These are phyloP conservation scores for Phanerochaete sordida DNA, from an alignment of 768 basidiomycete species.

Conservation along the genomic window DNA sequence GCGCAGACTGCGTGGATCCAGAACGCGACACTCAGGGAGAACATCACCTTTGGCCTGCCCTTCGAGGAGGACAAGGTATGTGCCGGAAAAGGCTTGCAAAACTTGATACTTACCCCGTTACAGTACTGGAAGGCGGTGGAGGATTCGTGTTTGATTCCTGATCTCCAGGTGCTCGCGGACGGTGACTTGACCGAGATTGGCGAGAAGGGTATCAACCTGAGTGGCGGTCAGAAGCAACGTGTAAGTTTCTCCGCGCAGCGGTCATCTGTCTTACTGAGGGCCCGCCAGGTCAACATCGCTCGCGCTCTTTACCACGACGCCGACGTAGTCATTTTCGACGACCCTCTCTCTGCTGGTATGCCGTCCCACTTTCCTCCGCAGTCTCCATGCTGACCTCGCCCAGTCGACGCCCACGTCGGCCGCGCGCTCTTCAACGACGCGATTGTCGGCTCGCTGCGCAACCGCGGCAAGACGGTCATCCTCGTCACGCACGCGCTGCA, in stretches of 20 bases:
- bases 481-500: slow-evolving; percentile 56
- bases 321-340: slow-evolving; percentile 60
- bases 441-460: slow-evolving; percentile 46
- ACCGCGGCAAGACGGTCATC: slow-evolving; percentile 46
- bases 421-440: slow-evolving; percentile 64
- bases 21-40: slow-evolving; percentile 63
- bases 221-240: slow-evolving; percentile 65
- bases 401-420: slow-evolving; percentile 75
- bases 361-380: neutral
- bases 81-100: too few species aligned
- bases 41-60: slow-evolving; percentile 62
- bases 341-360: slow-evolving; percentile 60
- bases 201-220: slow-evolving; percentile 65
- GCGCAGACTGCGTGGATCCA: slow-evolving; percentile 79
- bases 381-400: neutral
- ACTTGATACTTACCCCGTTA: too few species aligned
- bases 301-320: slow-evolving; percentile 64
- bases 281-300: slow-evolving; percentile 60
- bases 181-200: slow-evolving; percentile 78
- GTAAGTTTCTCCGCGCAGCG: slow-evolving; percentile 25
- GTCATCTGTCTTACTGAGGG: neutral
- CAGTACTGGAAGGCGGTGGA: slow-evolving; percentile 62
- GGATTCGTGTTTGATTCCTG: slow-evolving; percentile 55
- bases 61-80: slow-evolving; percentile 54
- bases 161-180: slow-evolving; percentile 62